A percentile compares a stretch with the other conserved stretches of the same genome.
These are phyloP conservation scores for Fraxinus sp. DNA, from an alignment of 305 asterid species.

Conservation along the genomic window DNA sequence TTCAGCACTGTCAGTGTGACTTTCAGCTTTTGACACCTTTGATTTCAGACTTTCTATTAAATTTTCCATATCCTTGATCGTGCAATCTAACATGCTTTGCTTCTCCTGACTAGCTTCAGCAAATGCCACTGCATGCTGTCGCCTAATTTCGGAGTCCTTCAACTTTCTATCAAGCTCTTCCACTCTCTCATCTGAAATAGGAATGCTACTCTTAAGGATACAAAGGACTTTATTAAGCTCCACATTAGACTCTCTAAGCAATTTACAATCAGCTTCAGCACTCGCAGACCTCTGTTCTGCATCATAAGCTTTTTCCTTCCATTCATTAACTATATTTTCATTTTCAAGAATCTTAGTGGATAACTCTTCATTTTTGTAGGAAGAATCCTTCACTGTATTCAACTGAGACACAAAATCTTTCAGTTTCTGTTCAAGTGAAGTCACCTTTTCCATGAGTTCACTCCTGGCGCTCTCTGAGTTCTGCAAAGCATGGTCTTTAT, in stretches of 20 bases:
- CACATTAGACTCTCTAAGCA: conserved; percentile 46
- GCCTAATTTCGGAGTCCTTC: conserved; percentile 57
- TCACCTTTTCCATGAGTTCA: conserved; percentile 39
- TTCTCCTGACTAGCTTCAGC: conserved; percentile 88
- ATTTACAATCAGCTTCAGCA: conserved; percentile 50
- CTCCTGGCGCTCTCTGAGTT: conserved; percentile 25
- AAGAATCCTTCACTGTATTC: background rate
- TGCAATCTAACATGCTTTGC: conserved; percentile 63
- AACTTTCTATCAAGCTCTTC: conserved; percentile 58
- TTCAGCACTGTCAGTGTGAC: conserved; percentile 65
- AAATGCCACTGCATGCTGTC: conserved; percentile 75
- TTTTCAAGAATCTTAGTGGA: conserved; percentile 24
- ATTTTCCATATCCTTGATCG: conserved; percentile 74
- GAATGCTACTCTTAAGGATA: conserved; percentile 35
- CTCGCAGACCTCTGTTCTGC: conserved; percentile 51
- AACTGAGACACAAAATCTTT: conserved; percentile 10
- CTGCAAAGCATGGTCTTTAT: conserved; percentile 30
- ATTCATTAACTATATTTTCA: conserved; percentile 20
- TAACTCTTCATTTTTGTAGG: conserved; percentile 27
- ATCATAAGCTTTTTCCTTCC: conserved; percentile 39
- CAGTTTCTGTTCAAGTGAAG: conserved; percentile 36
- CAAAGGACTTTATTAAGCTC: conserved; percentile 45
- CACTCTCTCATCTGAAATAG: conserved; percentile 40
- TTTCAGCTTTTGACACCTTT: conserved; percentile 61
- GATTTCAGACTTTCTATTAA: conserved; percentile 63